These are phyloP conservation scores for Pseudocohnilembus persalinus DNA, from an alignment of 169 alveolate genomes.

Conservation along the genomic window DNA sequence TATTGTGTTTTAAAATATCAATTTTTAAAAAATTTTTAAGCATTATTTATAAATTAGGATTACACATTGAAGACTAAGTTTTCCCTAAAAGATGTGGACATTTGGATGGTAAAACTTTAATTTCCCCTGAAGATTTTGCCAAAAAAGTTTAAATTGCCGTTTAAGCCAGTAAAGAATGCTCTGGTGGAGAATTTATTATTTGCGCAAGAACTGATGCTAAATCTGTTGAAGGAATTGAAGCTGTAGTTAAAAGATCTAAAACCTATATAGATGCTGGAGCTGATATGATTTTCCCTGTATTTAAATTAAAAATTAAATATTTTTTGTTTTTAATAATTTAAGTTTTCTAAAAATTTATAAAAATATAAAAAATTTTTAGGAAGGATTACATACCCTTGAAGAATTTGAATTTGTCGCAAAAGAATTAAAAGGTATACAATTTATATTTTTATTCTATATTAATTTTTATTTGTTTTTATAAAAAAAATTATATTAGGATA, in stretches of 20 bases:
- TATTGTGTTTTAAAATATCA: neutral
- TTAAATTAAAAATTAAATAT: neutral
- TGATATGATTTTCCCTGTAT: constrained; percentile 91
- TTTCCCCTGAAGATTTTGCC: constrained; percentile 71
- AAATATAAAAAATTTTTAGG: neutral
- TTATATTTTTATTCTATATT: constrained; percentile 21
- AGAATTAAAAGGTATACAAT: constrained; percentile 24
- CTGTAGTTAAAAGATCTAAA: constrained; percentile 71
- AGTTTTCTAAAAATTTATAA: neutral
- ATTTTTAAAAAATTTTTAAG: neutral
- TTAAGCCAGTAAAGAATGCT: constrained; percentile 60
- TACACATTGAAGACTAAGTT: constrained; percentile 90
- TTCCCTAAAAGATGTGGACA: constrained; percentile 92
- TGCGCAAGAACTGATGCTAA: constrained; percentile 93
- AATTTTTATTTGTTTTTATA: too few species aligned
- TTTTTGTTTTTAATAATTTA: neutral
- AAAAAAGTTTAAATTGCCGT: constrained; percentile 80
- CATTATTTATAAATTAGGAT: constrained; percentile 18
- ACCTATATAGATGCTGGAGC: constrained; percentile 90
- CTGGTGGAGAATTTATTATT: constrained; percentile 80
- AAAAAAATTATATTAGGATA: constrained; percentile 19
- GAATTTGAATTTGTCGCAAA: constrained; percentile 59
- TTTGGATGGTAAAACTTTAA: constrained; percentile 81
- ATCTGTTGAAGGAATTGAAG: constrained; percentile 78
- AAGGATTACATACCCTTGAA: constrained; percentile 44